These are phyloP conservation scores for Vigna radiata DNA, from an alignment of 306 rosid species.

Conservation along the genomic window DNA sequence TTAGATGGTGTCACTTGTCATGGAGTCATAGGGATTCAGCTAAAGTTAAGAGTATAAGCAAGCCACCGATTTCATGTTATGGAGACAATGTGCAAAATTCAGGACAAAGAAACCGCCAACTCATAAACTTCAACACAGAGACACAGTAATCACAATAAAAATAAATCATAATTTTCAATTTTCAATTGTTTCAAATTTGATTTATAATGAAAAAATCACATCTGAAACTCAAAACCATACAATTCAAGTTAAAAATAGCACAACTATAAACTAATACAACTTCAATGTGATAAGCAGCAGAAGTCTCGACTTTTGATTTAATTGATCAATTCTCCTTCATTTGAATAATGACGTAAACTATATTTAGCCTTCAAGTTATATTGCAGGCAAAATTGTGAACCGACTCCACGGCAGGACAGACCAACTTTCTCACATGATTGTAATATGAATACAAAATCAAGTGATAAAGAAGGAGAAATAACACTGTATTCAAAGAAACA, in stretches of 20 bases:
- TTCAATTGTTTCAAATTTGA: conserved; percentile 3
- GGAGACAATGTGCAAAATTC: conserved; percentile 28
- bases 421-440: not conserved
- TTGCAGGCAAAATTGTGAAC: conserved; percentile 37
- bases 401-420: conserved; percentile 12
- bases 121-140: conserved; percentile 3
- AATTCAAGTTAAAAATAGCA: conserved; percentile 13
- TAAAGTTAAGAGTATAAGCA: not conserved
- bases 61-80: conserved; percentile 10
- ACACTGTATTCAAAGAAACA: conserved; percentile 18
- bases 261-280: conserved; percentile 13
- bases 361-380: conserved; percentile 4
- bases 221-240: not conserved
- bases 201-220: conserved; percentile 12
- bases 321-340: conserved; percentile 24
- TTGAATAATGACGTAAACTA: conserved; percentile 3
- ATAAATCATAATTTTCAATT: not conserved
- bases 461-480: conserved; percentile 15
- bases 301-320: not conserved
- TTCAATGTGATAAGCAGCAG: conserved; percentile 24
- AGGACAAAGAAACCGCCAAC: conserved; percentile 23
- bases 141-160: not conserved
- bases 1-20: not conserved
- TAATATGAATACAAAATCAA: conserved; percentile 19
- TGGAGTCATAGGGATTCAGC: not conserved